phyloP scores from a whole-genome alignment of 352 stramenopile genomes.

The Pythium dissotocum region DNA sequence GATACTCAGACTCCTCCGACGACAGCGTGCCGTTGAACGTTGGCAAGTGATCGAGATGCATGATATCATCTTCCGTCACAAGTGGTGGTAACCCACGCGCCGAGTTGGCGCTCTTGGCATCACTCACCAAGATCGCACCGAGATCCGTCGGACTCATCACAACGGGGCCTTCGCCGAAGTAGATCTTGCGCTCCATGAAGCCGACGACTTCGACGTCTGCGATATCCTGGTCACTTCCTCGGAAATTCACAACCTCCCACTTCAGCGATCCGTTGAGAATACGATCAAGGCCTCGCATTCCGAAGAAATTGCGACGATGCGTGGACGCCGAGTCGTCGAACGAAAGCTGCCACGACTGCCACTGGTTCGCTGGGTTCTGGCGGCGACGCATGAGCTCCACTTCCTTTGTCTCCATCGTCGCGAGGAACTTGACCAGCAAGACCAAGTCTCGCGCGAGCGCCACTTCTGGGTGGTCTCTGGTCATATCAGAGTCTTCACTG shows the following conservation, averaged over 20 bases:
- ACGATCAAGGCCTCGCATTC: conserved; percentile 61
- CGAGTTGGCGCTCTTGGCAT: conserved; percentile 41
- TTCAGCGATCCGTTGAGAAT: conserved; percentile 70
- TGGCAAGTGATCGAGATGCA: conserved; percentile 95
- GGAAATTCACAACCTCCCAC: conserved; percentile 89
- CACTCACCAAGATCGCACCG: conserved; percentile 53
- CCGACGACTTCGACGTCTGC: conserved; percentile 86
- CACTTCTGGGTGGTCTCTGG: conserved; percentile 81
- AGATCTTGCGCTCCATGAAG: conserved; percentile 88
- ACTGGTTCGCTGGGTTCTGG: conserved; percentile 52
- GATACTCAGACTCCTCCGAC: conserved; percentile 95
- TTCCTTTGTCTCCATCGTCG: conserved; percentile 91
- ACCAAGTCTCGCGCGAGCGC: conserved; percentile 76
- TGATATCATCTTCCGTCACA: conserved; percentile 97
- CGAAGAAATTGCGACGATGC: conserved; percentile 78
- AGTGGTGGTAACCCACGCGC: conserved; percentile 37
- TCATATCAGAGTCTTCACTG: conserved; percentile 73
- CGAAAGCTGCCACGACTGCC: conserved; percentile 89
- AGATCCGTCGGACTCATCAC: conserved; percentile 80
- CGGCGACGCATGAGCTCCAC: conserved; percentile 86
- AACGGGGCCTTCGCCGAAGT: conserved; percentile 85
- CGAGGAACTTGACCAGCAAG: conserved; percentile 86
- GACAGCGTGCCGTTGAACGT: conserved; percentile 97
- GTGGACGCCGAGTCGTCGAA: conserved; percentile 84
- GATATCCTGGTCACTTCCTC: conserved; percentile 87